A percentile compares a stretch with the other conserved stretches of the same genome.
phyloP scores from a whole-genome alignment of 2,329 filamentous ascomycete genomes.

The Stenocarpella maydis region DNA sequence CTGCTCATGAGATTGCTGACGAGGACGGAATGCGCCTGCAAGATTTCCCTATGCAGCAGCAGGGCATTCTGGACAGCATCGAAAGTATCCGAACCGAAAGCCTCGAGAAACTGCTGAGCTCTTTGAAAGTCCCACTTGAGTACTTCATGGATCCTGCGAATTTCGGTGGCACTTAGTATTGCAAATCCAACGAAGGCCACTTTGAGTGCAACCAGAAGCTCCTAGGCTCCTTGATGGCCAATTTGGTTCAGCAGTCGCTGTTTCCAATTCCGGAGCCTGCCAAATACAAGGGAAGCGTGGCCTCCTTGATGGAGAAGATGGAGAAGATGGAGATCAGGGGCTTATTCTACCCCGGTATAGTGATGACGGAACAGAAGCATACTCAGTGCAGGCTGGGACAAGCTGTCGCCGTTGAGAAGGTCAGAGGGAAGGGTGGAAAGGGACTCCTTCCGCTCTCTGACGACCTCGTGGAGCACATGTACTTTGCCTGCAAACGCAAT shows the following conservation, averaged over 20 bases:
- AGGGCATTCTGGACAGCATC: conserved; percentile 16
- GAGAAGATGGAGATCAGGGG: conserved; percentile 31
- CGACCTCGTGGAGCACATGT: conserved; percentile 29
- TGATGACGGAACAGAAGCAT: conserved; percentile 32
- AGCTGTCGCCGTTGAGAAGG: conserved; percentile 15
- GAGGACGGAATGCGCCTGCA: conserved; percentile 6
- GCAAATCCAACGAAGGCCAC: conserved; percentile 30
- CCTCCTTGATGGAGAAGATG: conserved; percentile 18
- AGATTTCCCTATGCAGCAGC: conserved; percentile 11
- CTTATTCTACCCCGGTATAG: conserved; percentile 22
- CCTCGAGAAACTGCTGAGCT: conserved; percentile 5
- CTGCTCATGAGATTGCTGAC: conserved; percentile 23
- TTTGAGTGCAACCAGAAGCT: conserved; percentile 34
- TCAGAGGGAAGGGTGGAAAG: neutral
- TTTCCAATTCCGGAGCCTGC: conserved; percentile 29
- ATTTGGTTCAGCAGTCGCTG: conserved; percentile 28
- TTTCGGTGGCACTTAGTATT: conserved; percentile 13
- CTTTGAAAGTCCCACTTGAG: conserved; percentile 17
- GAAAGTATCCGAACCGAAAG: conserved; percentile 9
- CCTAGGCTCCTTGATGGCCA: conserved; percentile 32
- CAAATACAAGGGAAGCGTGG: conserved; percentile 24
- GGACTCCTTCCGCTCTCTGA: conserved; percentile 25
- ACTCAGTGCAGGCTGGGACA: conserved; percentile 31
- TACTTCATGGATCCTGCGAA: conserved; percentile 27
- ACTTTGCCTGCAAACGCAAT: conserved; percentile 20